Percentiles rank a stretch among this genome's conserved stretches.
Conservation (phyloP, 1,284 basidiomycete genomes). For the Trametes sp. region DNA sequence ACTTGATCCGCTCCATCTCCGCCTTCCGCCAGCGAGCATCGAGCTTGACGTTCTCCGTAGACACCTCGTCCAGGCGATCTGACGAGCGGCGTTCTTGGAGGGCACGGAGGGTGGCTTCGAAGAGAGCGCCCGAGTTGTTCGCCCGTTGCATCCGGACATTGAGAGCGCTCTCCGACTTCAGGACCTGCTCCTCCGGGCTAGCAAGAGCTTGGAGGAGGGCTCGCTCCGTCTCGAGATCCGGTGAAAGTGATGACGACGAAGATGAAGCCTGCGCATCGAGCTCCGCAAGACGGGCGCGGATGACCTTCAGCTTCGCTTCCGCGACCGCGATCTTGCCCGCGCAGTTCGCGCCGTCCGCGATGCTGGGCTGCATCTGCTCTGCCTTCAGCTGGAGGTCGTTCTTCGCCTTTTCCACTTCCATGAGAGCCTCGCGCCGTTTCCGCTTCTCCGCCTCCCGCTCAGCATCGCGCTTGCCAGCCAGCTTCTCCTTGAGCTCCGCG, state of each 20-base stretch:
- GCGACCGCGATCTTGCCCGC: constrained; percentile 80
- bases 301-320: constrained; percentile 71
- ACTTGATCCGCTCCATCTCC: constrained; percentile 77
- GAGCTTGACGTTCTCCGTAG: constrained; percentile 75
- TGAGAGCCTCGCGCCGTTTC: constrained; percentile 71
- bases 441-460: constrained; percentile 70
- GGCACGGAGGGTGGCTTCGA: constrained; percentile 84
- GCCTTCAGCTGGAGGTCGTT: constrained; percentile 73
- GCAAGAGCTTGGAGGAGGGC: constrained; percentile 75
- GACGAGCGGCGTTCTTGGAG: constrained; percentile 77
- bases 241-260: constrained; percentile 50
- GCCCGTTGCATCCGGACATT: constrained; percentile 71
- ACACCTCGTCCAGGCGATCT: constrained; percentile 80
- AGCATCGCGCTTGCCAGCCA: constrained; percentile 69
- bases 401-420: constrained; percentile 75
- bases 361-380: constrained; percentile 70
- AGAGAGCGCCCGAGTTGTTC: constrained; percentile 79
- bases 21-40: constrained; percentile 72
- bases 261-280: constrained; percentile 59
- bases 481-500: constrained; percentile 85
- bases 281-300: constrained; percentile 72
- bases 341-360: constrained; percentile 81
- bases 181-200: constrained; percentile 72
- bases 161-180: constrained; percentile 67
- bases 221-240: constrained; percentile 77